Conservation (phyloP, 2,329 filamentous ascomycete species). For the Myriosclerotinia scirpicola region DNA sequence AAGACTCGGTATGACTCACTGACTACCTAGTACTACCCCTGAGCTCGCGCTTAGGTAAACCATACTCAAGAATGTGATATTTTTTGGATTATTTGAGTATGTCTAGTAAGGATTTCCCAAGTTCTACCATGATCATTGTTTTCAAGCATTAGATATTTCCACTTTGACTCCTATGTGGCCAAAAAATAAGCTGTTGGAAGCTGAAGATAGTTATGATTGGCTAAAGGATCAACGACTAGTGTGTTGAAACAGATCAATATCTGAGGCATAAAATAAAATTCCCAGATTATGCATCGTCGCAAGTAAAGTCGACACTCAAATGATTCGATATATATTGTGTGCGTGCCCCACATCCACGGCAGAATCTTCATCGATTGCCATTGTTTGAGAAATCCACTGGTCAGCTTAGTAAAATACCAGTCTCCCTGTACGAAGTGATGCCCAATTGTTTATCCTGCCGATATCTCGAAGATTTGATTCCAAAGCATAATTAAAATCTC, state of each 20-base stretch:
- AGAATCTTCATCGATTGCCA: not conserved
- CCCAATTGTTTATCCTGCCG: not conserved
- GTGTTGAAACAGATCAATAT: not conserved
- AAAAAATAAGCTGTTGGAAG: not conserved
- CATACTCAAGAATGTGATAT: too few species aligned
- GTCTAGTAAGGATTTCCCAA: too few species aligned
- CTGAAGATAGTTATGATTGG: not conserved
- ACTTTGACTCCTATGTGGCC: not conserved
- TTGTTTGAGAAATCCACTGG: not conserved
- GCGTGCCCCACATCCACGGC: not conserved
- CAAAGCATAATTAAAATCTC: not conserved
- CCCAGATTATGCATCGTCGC: not conserved
- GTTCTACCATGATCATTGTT: not conserved
- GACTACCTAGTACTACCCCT: too few species aligned
- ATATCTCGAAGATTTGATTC: not conserved
- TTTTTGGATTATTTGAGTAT: too few species aligned
- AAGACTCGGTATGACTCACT: not conserved
- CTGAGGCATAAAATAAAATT: not conserved
- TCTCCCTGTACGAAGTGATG: not conserved
- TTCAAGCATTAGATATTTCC: not conserved
- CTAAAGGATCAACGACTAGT: not conserved
- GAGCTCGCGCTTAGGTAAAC: too few species aligned
- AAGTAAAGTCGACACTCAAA: not conserved
- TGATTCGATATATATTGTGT: not conserved
- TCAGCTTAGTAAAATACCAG: not conserved